Evolutionary conservation across 2,329 filamentous ascomycete species (phyloP).

Genomic region (Penicillium sp.): DNA sequence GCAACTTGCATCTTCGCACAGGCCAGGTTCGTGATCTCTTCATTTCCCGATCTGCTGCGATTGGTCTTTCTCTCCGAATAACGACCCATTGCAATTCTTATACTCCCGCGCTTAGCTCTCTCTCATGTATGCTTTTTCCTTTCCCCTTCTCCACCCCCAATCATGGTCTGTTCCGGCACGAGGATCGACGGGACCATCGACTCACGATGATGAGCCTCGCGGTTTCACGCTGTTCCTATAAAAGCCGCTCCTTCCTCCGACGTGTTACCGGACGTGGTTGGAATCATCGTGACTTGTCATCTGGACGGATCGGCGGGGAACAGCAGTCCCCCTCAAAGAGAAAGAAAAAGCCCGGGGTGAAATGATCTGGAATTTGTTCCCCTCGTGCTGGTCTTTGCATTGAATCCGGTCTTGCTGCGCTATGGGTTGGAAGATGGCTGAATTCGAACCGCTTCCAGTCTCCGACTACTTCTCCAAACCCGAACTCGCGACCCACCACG

Average conservation of each 20-base stretch:
- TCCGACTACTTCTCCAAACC: constrained; percentile 11
- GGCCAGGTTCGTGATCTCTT: constrained; percentile 14
- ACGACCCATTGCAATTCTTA: too few species aligned
- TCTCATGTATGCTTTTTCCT: background rate
- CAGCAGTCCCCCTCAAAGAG: constrained; percentile 2
- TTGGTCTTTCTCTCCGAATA: constrained; percentile 7
- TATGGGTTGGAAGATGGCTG: constrained; percentile 26
- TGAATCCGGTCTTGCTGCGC: background rate
- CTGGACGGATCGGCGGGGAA: constrained; percentile 3
- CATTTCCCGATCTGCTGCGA: constrained; percentile 1
- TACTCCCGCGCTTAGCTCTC: constrained; percentile 22
- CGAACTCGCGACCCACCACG: constrained; percentile 11
- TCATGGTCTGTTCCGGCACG: constrained; percentile 10
- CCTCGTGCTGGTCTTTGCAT: background rate
- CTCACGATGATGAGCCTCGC: too few species aligned
- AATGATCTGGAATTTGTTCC: too few species aligned
- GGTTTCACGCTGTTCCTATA: constrained; percentile 11
- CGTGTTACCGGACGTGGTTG: constrained; percentile 10
- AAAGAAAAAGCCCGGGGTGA: constrained; percentile 2
- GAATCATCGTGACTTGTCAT: constrained; percentile 18
- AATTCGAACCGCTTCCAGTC: constrained; percentile 25
- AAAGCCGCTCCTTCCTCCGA: constrained; percentile 6
- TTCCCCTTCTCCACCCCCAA: constrained; percentile 10
- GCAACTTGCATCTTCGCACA: constrained; percentile 3
- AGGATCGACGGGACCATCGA: constrained; percentile 15